Evolutionary conservation across 2,329 filamentous ascomycete species (phyloP), one percentile per base, ranked within the genome.

Genomic region (Paramyrothecium sp.): DNA sequence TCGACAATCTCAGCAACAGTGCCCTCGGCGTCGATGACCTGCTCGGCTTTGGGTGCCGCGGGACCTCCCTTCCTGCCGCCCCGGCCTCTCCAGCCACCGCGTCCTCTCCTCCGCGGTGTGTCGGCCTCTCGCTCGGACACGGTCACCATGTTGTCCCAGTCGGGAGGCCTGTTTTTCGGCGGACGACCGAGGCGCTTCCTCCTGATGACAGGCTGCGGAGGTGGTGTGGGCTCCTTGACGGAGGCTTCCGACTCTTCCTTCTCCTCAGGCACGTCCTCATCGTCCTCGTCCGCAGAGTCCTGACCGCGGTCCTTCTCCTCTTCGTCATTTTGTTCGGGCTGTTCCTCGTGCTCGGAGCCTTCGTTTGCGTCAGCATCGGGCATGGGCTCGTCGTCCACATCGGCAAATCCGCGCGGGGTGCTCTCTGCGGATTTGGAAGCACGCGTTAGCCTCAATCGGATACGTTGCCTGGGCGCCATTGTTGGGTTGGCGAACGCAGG

Each of bases 11-110:
- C 90, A 76, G 94, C 89, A 75, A 92, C 87, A 58, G 92, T 97
- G 54, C 95, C 95, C 67, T 97, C 92, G 69, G 96, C 96, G 74
- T 98, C 95, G 59, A 97, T 89, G 5, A 92, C 87, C 60, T 96
- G 90, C 68, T 92, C 87, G 2, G 88, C 91, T 52, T 91, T 87
- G 67, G 93, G 91, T 44, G 89, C 88, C 16, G 88, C 85, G 4
- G 88, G 85, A 44, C 88, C 88, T 56, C 89, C 88, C 67, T 84
- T 85, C 60, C 77, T 88, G 65, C 76, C 91, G 73, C 78, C 91
- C 4, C 85, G 80, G 10, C 85, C 82, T 58, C 85, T 77, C 87
- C 92, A 92, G 59, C 91, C 89, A 49, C 86, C 87, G 20, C 89
- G 86, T 3, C 87, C 88, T 56, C 86, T 81, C 50, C 84, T 81